Conservation (phyloP, 768 basidiomycete species). For the Psilocybe subaeruginosa region DNA sequence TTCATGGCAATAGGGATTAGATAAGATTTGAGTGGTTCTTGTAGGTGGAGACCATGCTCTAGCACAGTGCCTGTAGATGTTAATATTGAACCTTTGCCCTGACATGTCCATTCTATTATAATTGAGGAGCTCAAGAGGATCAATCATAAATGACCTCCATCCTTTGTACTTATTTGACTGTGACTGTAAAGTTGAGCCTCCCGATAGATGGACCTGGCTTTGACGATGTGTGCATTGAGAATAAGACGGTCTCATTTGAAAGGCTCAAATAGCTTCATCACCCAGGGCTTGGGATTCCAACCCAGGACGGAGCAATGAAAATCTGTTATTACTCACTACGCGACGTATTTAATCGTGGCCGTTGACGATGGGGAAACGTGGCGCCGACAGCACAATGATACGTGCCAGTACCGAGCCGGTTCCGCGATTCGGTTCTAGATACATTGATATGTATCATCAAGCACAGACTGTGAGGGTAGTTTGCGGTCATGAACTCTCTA, state of each 20-base stretch:
- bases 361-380: background rate
- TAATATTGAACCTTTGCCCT: too few species aligned
- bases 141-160: background rate
- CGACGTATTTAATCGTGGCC: background rate
- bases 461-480: too few species aligned
- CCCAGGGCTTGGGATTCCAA: too few species aligned
- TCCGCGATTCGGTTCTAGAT: background rate
- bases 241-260: too few species aligned
- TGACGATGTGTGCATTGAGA: too few species aligned
- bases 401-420: background rate
- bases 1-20: constrained; percentile 3
- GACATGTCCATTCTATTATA: too few species aligned
- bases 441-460: background rate
- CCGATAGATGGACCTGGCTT: background rate
- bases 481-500: too few species aligned
- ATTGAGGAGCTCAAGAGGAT: background rate
- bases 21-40: background rate
- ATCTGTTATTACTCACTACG: too few species aligned
- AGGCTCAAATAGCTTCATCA: too few species aligned
- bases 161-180: background rate
- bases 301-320: too few species aligned
- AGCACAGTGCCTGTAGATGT: background rate
- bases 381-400: background rate
- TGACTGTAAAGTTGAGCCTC: background rate
- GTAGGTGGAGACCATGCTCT: background rate